Evolutionary conservation across 768 basidiomycete genomes (phyloP).

Genomic region (Peribolospora baueri): DNA sequence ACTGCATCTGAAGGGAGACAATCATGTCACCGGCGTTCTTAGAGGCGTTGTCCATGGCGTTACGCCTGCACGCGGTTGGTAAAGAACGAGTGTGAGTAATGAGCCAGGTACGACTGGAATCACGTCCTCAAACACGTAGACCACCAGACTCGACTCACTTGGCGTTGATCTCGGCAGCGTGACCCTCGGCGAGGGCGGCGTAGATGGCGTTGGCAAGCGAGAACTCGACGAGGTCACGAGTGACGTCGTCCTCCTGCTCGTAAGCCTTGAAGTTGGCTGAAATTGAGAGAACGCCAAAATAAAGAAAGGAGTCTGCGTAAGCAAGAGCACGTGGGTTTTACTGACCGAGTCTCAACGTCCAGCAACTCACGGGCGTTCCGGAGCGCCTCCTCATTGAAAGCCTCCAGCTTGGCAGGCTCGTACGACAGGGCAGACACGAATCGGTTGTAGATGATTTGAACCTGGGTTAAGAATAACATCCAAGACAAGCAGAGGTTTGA

Average conservation of each 20-base stretch:
- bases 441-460: slow-evolving; percentile 27
- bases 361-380: slow-evolving; percentile 38
- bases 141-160: slow-evolving; percentile 30
- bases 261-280: slow-evolving; percentile 76
- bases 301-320: not conserved
- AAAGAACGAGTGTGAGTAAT: not conserved
- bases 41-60: slow-evolving; percentile 98
- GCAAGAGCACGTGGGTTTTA: not conserved
- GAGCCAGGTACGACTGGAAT: not conserved
- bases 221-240: slow-evolving; percentile 83
- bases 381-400: slow-evolving; percentile 59
- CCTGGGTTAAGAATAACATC: slow-evolving; percentile 7
- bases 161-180: slow-evolving; percentile 81
- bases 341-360: slow-evolving; percentile 16
- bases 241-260: slow-evolving; percentile 91
- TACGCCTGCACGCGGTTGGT: slow-evolving; percentile 36
- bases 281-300: not conserved
- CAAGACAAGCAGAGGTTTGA: not conserved
- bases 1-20: slow-evolving; percentile 59
- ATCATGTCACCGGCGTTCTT: slow-evolving; percentile 98
- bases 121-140: too few species aligned
- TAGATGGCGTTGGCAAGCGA: slow-evolving; percentile 89
- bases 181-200: slow-evolving; percentile 75
- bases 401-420: slow-evolving; percentile 46
- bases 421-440: slow-evolving; percentile 66